A percentile compares a stretch with the other conserved stretches of the same genome.
Conservation (phyloP, 23 red algal genomes). For the Agarophyton chilense region DNA sequence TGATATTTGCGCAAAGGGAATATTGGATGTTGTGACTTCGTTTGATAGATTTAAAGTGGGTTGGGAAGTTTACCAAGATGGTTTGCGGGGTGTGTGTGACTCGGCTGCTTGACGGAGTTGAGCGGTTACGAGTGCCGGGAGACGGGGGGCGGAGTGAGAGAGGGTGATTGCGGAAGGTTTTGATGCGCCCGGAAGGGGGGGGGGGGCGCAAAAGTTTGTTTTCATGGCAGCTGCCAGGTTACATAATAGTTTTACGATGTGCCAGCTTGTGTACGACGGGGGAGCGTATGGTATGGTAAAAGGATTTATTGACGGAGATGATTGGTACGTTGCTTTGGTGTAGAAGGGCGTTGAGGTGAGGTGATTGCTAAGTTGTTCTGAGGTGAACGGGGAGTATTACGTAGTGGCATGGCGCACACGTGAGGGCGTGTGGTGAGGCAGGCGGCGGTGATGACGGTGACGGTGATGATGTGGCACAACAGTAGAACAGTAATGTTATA, state of each 20-base stretch:
- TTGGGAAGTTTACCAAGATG: background rate
- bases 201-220: no score
- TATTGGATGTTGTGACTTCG: background rate
- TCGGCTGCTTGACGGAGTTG: background rate
- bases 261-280: background rate
- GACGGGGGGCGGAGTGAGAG: background rate
- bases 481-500: no score
- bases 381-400: background rate
- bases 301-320: background rate
- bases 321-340: background rate
- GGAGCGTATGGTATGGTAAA: background rate
- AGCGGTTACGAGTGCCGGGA: background rate
- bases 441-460: no score
- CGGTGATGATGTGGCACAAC: slow-evolving; percentile 1
- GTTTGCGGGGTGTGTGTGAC: background rate
- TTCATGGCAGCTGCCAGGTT: no score
- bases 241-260: background rate
- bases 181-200: no score
- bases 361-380: background rate
- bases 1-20: background rate
- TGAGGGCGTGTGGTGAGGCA: background rate
- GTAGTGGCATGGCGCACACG: background rate
- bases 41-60: background rate
- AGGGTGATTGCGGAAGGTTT: no score
- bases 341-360: no score